Percentiles rank a stretch among this genome's conserved stretches.
These are phyloP conservation scores for Candida germanica DNA, from an alignment of 805 yeast species.

Conservation along the genomic window DNA sequence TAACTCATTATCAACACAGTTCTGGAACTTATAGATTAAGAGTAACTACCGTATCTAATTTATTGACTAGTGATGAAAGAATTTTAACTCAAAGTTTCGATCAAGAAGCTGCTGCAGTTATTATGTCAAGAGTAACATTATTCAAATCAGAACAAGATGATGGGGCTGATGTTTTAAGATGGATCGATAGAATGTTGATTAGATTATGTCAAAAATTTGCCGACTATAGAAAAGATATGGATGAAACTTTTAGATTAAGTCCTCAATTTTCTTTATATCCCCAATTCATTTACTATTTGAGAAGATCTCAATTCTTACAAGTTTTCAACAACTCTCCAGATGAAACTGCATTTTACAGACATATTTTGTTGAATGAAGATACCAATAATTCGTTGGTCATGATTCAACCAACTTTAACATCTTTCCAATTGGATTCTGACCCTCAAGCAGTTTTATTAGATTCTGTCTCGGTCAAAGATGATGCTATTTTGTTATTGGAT, in stretches of 20 bases:
- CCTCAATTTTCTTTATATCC: constrained; percentile 54
- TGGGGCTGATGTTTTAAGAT: constrained; percentile 87
- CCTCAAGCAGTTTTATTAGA: constrained; percentile 65
- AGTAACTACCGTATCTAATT: constrained; percentile 56
- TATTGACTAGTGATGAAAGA: constrained; percentile 38
- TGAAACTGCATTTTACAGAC: constrained; percentile 65
- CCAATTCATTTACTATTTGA: constrained; percentile 63
- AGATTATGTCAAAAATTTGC: constrained; percentile 36
- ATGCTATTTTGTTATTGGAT: constrained; percentile 58
- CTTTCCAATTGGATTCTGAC: constrained; percentile 30
- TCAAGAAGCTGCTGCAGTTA: constrained; percentile 66
- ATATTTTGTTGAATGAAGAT: constrained; percentile 60
- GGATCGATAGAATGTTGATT: constrained; percentile 73
- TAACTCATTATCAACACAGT: constrained; percentile 61
- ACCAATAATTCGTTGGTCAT: constrained; percentile 56
- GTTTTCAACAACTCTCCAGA: constrained; percentile 72
- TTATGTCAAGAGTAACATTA: constrained; percentile 71
- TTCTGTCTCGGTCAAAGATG: constrained; percentile 57
- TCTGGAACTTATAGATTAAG: constrained; percentile 55
- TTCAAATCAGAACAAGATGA: constrained; percentile 77
- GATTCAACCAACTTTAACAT: constrained; percentile 62
- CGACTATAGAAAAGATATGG: constrained; percentile 44
- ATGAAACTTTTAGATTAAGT: constrained; percentile 49
- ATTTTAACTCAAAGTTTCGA: constrained; percentile 52
- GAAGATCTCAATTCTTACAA: constrained; percentile 64